Evolutionary conservation across 331 rosid genomes (phyloP).

Genomic region (Quercus phellos): DNA sequence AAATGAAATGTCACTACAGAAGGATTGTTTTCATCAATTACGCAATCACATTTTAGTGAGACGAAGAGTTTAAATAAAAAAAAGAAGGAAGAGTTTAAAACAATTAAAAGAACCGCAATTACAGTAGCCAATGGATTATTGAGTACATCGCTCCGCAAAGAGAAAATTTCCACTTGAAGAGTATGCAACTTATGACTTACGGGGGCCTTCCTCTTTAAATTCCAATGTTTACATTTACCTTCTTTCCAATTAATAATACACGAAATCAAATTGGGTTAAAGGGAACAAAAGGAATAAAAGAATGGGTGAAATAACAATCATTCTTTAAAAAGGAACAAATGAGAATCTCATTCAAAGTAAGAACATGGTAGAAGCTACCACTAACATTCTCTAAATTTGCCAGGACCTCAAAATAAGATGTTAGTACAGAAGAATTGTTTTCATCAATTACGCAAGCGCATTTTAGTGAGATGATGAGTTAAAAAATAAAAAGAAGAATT

Average conservation of each 20-base stretch:
- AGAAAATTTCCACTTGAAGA: conserved; percentile 35
- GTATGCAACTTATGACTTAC: conserved; percentile 37
- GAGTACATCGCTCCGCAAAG: conserved; percentile 30
- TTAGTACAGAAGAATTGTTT: not conserved
- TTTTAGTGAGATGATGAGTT: not conserved
- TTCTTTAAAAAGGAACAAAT: too few species aligned
- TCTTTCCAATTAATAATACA: too few species aligned
- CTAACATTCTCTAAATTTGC: not conserved
- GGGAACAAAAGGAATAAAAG: too few species aligned
- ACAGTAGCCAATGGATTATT: conserved; percentile 30
- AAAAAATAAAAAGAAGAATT: not conserved
- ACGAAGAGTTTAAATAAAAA: not conserved
- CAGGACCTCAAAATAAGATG: not conserved
- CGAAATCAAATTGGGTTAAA: too few species aligned
- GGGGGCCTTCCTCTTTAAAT: conserved; percentile 74
- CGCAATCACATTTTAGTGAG: not conserved
- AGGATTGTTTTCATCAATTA: not conserved
- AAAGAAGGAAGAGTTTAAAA: not conserved
- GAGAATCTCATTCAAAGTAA: too few species aligned
- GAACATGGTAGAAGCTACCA: not conserved
- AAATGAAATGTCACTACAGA: not conserved
- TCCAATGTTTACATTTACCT: too few species aligned
- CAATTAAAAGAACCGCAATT: conserved; percentile 15
- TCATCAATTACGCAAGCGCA: not conserved
- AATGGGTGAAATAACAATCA: too few species aligned